These are phyloP conservation scores for Colletotrichum sp. DNA, from an alignment of 2,329 filamentous ascomycete genomes.

Conservation along the genomic window DNA sequence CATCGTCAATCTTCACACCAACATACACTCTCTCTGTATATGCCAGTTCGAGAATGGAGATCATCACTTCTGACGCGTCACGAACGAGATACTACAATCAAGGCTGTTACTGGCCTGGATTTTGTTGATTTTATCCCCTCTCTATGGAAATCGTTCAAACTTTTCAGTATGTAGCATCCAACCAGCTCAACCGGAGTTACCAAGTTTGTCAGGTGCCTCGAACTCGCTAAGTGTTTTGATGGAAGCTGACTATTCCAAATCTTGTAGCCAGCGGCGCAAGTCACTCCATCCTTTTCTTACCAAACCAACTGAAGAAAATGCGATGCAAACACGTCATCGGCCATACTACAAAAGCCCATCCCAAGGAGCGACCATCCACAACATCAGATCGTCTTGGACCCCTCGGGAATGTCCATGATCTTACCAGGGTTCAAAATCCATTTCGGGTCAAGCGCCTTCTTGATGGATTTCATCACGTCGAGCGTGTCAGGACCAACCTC, in stretches of 20 bases:
- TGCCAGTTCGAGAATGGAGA: not conserved
- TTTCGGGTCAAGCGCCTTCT: constrained; percentile 79
- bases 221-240: not conserved
- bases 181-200: not conserved
- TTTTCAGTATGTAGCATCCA: not conserved
- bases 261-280: not conserved
- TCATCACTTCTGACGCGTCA: not conserved
- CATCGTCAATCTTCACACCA: not conserved
- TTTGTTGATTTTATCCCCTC: not conserved
- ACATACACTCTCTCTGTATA: not conserved
- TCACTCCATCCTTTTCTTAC: not conserved
- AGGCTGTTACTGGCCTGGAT: not conserved
- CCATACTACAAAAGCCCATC: not conserved
- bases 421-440: constrained; percentile 95
- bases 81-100: not conserved
- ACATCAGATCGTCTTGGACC: constrained; percentile 28
- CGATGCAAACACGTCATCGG: not conserved
- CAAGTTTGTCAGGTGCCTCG: not conserved
- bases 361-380: not conserved
- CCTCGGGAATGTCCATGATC: constrained; percentile 73
- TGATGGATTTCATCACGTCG: constrained; percentile 84
- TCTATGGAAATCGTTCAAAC: not conserved
- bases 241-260: not conserved
- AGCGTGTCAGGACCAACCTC: constrained; percentile 84
- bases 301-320: not conserved